Base-by-base conservation (phyloP, 2,329 filamentous ascomycete genomes). In the Berkeleyomyces rouxiae region DNA sequence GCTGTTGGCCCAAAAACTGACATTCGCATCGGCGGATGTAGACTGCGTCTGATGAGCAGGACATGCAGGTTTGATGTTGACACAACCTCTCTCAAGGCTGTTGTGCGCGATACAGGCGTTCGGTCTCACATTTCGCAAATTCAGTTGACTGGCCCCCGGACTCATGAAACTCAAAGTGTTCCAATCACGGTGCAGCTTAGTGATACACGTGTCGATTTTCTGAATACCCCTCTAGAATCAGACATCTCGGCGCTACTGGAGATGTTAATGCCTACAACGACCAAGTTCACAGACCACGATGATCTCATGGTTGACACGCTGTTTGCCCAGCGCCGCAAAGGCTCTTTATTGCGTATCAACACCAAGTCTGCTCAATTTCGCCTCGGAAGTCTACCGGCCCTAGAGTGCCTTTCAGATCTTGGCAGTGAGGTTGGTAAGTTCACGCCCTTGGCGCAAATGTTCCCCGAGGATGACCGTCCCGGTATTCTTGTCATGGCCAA, bases 281-380 rank as follows among this genome's bases (percentile, higher is more conserved):
- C 93, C 71, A 90, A 91, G 66, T 96, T 93, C 68, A 86, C 92
- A 65, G 83, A 85, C 57, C 88, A 95, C 65, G 90, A 96, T 68
- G 92, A 97, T 69, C 95, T 99, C 65, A 85, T 99, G 78, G 82
- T 99, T 31, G 92, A 97, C 68, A 96, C 90, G 0, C 78, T 99
- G 0, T 75, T 97, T 11, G 81, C 88, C 31, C 93, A 99, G 71
- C 80, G 93, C 65, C 82, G 86, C 61, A 92, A 96, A 72, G 93
- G 92, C 0, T 85, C 88, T 7, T 86, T 97, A 5, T 75, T 96
- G 39, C 84, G 89, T 58, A 72, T 88, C 4, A 83, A 81, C 3
- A 70, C 95, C 4, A 84, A 84, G 37, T 79, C 80, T 37, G 72
- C 90, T 16, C 82, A 84, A 59, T 74, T 85, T 31, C 76, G 79